A percentile compares a stretch with the other conserved stretches of the same genome.
Conservation (phyloP, 306 rosid species). For the Lablab purpureus region DNA sequence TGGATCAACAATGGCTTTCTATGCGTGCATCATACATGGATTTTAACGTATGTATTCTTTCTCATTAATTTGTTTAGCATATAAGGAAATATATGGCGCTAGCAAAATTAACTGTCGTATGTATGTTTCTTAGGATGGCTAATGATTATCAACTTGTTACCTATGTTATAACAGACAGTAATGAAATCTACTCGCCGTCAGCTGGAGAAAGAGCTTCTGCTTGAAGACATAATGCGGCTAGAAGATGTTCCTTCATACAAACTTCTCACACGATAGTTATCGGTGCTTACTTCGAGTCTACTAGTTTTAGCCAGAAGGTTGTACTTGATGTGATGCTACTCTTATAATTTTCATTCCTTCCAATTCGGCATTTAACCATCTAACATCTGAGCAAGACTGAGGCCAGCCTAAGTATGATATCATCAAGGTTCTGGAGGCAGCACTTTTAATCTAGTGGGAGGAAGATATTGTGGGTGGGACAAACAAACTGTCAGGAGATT, state of each 20-base stretch:
- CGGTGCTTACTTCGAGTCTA: constrained; percentile 36
- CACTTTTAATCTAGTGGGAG: constrained; percentile 38
- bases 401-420: constrained; percentile 43
- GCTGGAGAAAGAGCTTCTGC: constrained; percentile 92
- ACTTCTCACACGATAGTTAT: constrained; percentile 75
- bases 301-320: constrained; percentile 54
- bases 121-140: constrained; percentile 27
- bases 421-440: constrained; percentile 53
- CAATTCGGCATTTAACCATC: constrained; percentile 51
- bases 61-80: constrained; percentile 20
- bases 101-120: neutral
- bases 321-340: constrained; percentile 59
- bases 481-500: constrained; percentile 38
- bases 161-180: constrained; percentile 70
- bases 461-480: constrained; percentile 35
- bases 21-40: constrained; percentile 99
- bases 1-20: constrained; percentile 98
- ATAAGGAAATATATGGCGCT: constrained; percentile 26
- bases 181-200: constrained; percentile 95
- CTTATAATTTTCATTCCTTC: constrained; percentile 46
- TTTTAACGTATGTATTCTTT: constrained; percentile 81
- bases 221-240: constrained; percentile 72
- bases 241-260: constrained; percentile 90
- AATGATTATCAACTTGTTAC: constrained; percentile 31
- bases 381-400: constrained; percentile 45